A percentile compares a stretch with the other conserved stretches of the same genome.
Conservation (phyloP, 2,329 filamentous ascomycete species). For the Elsinoe arachidis region DNA sequence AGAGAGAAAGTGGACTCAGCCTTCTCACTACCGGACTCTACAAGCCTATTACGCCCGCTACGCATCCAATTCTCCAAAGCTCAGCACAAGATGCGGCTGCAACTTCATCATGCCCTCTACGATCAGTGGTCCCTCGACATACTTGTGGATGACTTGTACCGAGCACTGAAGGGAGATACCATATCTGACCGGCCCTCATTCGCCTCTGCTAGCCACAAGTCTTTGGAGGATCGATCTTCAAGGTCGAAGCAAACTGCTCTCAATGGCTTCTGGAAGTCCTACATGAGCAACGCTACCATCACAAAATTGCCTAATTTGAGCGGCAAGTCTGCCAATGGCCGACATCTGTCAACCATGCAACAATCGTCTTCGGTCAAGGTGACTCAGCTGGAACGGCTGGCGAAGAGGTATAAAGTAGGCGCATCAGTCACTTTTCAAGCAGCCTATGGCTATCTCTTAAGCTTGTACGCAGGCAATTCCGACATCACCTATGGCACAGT, state of each 20-base stretch:
- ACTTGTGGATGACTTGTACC: conserved; percentile 58
- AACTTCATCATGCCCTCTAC: conserved; percentile 76
- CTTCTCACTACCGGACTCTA: conserved; percentile 24
- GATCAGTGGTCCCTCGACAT: conserved; percentile 86
- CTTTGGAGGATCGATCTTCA: background rate
- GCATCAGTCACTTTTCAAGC: conserved; percentile 70
- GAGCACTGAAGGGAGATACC: conserved; percentile 35
- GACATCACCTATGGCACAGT: conserved; percentile 72
- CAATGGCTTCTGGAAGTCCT: conserved; percentile 57
- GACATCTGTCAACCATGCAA: background rate
- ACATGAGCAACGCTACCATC: conserved; percentile 51
- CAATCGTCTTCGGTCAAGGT: background rate
- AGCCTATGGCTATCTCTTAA: conserved; percentile 57
- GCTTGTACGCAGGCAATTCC: conserved; percentile 51
- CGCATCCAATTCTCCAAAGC: conserved; percentile 46
- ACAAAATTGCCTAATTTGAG: conserved; percentile 52
- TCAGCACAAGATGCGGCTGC: conserved; percentile 36
- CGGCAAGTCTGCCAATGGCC: conserved; percentile 23
- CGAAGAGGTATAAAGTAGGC: conserved; percentile 40
- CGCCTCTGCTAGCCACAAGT: conserved; percentile 40
- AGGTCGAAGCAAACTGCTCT: conserved; percentile 9
- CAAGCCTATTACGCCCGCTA: conserved; percentile 50
- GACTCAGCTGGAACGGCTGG: background rate
- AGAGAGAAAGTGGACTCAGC: conserved; percentile 16
- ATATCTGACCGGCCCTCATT: conserved; percentile 49